Evolutionary conservation across 352 stramenopile species (phyloP), one percentile per base, ranked within the genome.

Genomic region (Pythium insidiosum): DNA sequence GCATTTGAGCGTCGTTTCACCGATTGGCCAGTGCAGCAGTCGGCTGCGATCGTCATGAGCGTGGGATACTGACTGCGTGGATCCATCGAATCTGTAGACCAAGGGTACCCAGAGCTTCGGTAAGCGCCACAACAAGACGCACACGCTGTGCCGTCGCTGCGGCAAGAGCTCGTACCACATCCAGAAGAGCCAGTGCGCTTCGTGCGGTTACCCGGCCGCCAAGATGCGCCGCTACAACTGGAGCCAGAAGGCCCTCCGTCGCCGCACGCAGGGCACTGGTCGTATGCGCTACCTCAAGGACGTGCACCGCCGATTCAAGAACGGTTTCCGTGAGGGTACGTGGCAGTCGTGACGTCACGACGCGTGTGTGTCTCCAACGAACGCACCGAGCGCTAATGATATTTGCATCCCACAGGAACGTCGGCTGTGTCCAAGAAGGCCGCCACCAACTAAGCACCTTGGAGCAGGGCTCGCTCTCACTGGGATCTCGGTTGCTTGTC

Each of bases 71-170:
- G n/a, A n/a, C n/a, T n/a, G n/a, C n/a, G n/a, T n/a, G n/a, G n/a
- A n/a, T n/a, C n/a, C n/a, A n/a, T n/a, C n/a, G n/a, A n/a, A n/a
- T n/a, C n/a, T 33, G 28, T 71, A 99, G 97, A 99, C 97, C 68
- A 99, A 99, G 84, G 97, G 97, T 95, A 99, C 97, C 56, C 96
- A 97, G 61, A 97, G 85, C 76, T 99, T 99, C 78, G 97, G 97
- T 88, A 98, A 99, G 87, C 93, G 96, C 74, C 96, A 99, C 90
- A 98, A 97, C 74, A 99, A 99, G 95, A 98, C 95, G 58, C 97
- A 99, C 94, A 99, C 96, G 53, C 84, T 97, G 60, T 99, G 97
- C 77, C 89, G 96, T 83, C 92, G 97, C 58, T 99, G 97, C 77
- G 96, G 96, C 55, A 97, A 97, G 68, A 89, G 86, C 66, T 98